Conservation (phyloP, 768 basidiomycete genomes). For the Termitomyces sp. region DNA sequence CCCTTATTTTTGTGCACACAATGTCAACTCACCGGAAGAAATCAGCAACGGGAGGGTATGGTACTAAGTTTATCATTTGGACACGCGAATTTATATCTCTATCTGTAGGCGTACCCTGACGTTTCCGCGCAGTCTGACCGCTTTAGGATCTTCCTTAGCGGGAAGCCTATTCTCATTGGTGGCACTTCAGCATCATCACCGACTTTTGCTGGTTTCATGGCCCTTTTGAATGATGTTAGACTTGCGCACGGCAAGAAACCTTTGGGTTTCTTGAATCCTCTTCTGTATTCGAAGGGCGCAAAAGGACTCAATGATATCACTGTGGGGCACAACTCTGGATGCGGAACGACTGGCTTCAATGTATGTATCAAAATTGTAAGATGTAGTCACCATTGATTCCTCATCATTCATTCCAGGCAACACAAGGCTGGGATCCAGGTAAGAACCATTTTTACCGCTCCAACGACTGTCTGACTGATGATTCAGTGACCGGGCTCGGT, state of each 20-base stretch:
- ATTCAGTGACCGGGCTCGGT: slow-evolving; percentile 53
- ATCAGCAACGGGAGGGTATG: slow-evolving; percentile 53
- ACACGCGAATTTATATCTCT: not conserved
- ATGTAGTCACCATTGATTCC: not conserved
- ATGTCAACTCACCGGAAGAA: not conserved
- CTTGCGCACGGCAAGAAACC: slow-evolving; percentile 38
- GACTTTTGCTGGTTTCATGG: slow-evolving; percentile 60
- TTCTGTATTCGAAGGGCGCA: slow-evolving; percentile 46
- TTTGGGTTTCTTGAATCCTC: slow-evolving; percentile 69
- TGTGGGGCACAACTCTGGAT: slow-evolving; percentile 53
- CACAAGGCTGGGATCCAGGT: slow-evolving; percentile 64
- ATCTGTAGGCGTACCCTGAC: slow-evolving; percentile 55
- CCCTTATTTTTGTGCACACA: not conserved
- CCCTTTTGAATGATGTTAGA: slow-evolving; percentile 65
- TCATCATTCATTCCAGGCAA: slow-evolving; percentile 31
- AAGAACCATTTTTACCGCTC: slow-evolving; percentile 3
- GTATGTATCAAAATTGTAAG: slow-evolving; percentile 32
- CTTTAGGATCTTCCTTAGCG: slow-evolving; percentile 49
- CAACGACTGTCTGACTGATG: not conserved
- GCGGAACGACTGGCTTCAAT: slow-evolving; percentile 67
- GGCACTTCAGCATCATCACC: slow-evolving; percentile 71
- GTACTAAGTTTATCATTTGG: not conserved
- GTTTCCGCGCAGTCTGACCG: slow-evolving; percentile 57
- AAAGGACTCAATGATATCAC: slow-evolving; percentile 58
- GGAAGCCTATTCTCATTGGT: slow-evolving; percentile 36